Evolutionary conservation across 2,329 filamentous ascomycete genomes (phyloP).

Genomic region (Aspergillus nomiae): DNA sequence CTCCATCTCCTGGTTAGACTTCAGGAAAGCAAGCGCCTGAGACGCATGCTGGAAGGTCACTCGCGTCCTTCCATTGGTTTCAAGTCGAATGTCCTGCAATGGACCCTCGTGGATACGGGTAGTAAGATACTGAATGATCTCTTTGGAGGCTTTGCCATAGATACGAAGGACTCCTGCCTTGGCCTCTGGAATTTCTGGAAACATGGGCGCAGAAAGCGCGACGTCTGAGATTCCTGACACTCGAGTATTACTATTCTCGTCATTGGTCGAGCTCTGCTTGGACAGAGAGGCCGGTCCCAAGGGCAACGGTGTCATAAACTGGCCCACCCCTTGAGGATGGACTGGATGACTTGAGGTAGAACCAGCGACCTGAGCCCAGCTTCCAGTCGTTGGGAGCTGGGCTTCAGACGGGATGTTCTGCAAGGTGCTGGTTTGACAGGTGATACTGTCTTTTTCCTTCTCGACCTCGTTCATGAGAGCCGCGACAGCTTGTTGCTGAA

Average conservation of each 20-base stretch:
- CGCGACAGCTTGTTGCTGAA: slow-evolving; percentile 17
- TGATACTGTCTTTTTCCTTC: slow-evolving; percentile 11
- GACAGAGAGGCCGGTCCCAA: slow-evolving; percentile 17
- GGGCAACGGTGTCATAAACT: slow-evolving; percentile 21
- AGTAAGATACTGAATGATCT: slow-evolving; percentile 34
- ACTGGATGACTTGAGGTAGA: slow-evolving; percentile 8
- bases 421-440: slow-evolving; percentile 4
- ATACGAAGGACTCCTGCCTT: slow-evolving; percentile 33
- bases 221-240: slow-evolving; percentile 3
- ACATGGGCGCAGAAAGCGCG: slow-evolving; percentile 7
- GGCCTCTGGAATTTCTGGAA: slow-evolving; percentile 22
- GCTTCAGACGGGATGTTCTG: slow-evolving; percentile 8
- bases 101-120: slow-evolving; percentile 42
- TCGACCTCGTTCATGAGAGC: slow-evolving; percentile 17
- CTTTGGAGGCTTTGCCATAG: slow-evolving; percentile 25
- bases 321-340: slow-evolving; percentile 11
- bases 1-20: slow-evolving; percentile 31
- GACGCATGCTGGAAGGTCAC: slow-evolving; percentile 42
- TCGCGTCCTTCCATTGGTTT: slow-evolving; percentile 32
- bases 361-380: slow-evolving; percentile 25
- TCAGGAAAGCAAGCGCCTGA: slow-evolving; percentile 38
- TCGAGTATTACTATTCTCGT: slow-evolving; percentile 10
- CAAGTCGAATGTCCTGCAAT: slow-evolving; percentile 40
- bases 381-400: slow-evolving; percentile 15
- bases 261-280: slow-evolving; percentile 19